Evolutionary conservation across 2,329 filamentous ascomycete genomes (phyloP).

Genomic region (Claviceps pazoutovae): DNA sequence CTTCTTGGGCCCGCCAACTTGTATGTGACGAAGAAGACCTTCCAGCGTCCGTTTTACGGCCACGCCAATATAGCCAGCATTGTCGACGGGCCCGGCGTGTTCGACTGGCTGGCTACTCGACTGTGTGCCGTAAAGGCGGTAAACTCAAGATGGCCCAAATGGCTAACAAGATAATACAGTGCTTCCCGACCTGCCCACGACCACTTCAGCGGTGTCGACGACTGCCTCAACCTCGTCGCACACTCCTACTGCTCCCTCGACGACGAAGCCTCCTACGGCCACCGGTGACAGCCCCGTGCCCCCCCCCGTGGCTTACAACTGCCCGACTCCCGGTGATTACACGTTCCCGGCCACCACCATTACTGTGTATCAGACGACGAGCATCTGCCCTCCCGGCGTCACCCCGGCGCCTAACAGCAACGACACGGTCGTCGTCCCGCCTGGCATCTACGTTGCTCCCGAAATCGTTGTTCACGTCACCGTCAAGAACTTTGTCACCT

Average conservation of each 20-base stretch:
- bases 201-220: too few species aligned
- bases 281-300: constrained; percentile 22
- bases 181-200: too few species aligned
- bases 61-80: too few species aligned
- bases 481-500: constrained; percentile 45
- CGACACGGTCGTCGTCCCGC: constrained; percentile 44
- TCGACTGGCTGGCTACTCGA: too few species aligned
- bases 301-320: constrained; percentile 38
- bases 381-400: constrained; percentile 55
- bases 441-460: constrained; percentile 60
- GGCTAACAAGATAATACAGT: too few species aligned
- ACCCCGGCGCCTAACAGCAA: constrained; percentile 42
- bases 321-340: constrained; percentile 56
- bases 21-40: constrained; percentile 29
- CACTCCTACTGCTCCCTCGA: constrained; percentile 1
- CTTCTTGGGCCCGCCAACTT: constrained; percentile 50
- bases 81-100: too few species aligned
- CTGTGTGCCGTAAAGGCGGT: too few species aligned
- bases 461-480: constrained; percentile 54
- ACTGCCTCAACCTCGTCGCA: constrained; percentile 3
- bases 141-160: too few species aligned
- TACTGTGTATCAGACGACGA: constrained; percentile 51
- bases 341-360: constrained; percentile 62
- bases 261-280: constrained; percentile 7
- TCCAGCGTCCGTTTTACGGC: too few species aligned